Evolutionary conservation across 2,329 filamentous ascomycete species (phyloP), one percentile per base, ranked within the genome.

Genomic region (Talaromyces islandicus): DNA sequence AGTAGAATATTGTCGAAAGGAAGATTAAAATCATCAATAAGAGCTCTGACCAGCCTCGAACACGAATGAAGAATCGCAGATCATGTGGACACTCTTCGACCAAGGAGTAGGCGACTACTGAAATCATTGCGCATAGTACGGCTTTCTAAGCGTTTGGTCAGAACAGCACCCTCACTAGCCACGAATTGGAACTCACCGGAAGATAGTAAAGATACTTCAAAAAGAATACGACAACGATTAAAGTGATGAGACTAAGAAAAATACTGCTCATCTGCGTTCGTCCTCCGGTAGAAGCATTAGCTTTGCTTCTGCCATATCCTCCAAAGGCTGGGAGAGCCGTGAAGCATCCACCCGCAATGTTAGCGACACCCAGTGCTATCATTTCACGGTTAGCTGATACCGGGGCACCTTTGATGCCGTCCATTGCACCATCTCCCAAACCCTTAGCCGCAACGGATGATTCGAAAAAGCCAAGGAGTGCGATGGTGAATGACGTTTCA

Each of bases 401-500:
- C 57, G 89, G 85, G 71, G 97, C 91, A 32, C 87, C 89, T 62
- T 90, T 84, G 32, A 97, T 88, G 10, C 85, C 85, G 64, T 88
- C 85, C 56, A 80, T 80, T 48, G 85, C 77, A 7, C 80, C 80
- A 54, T 79, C 80, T 14, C 89, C 89, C 2, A 99, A 78, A 63
- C 90, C 93, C 76, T 97, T 97, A 38, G 94, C 94, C 1, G 94
- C 94, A 12, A 99, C 92, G 0, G 92, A 96, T 2, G 91, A 96
- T 75, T 99, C 94, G 68, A 99, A 99, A 76, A 99, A 99, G n/a
- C 94, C 94, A 0, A 99, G 86, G 25, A 99, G 81, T 0, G 92
- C 91, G 64, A 99, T 96, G 58, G 97, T 81, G 69, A 99, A 96
- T 0, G 91, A 89, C 0, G 94, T 97, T 56, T 90, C 88, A 83